phyloP scores from a whole-genome alignment of 2,329 filamentous ascomycete species.

The Rugonectria rugulosa region DNA sequence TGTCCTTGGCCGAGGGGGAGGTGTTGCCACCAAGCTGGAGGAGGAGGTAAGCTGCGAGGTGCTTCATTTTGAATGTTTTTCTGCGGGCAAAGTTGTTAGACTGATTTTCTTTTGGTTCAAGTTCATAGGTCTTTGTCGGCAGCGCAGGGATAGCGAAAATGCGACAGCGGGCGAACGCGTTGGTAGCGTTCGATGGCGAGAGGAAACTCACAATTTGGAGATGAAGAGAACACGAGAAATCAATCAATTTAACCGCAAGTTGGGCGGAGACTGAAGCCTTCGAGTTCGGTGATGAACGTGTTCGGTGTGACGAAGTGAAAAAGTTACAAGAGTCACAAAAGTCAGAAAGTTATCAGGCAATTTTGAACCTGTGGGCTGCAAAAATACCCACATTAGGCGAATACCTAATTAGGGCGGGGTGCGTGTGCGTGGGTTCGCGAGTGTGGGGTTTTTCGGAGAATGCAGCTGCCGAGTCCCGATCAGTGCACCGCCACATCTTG shows the following conservation, averaged over 20 bases:
- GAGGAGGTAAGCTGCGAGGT: conserved; percentile 99
- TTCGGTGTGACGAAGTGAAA: conserved; percentile 41
- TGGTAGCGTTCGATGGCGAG: neutral
- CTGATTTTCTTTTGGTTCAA: neutral
- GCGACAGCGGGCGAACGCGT: conserved; percentile 6
- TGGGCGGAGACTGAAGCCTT: conserved; percentile 99
- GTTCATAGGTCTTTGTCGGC: neutral
- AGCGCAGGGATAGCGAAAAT: conserved; percentile 1
- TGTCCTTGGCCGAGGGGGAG: conserved; percentile 82
- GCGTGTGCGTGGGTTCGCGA: too few species aligned
- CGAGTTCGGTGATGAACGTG: conserved; percentile 72
- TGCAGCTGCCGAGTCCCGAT: neutral
- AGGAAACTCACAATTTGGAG: conserved; percentile 46
- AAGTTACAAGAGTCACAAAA: conserved; percentile 38
- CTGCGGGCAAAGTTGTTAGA: conserved; percentile 37
- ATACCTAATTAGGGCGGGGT: conserved; percentile 32
- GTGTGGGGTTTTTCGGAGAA: conserved; percentile 14
- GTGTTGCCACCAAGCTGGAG: conserved; percentile 92
- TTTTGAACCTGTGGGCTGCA: conserved; percentile 47
- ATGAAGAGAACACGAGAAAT: conserved; percentile 79
- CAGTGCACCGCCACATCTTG: conserved; percentile 37
- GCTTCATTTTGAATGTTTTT: conserved; percentile 87
- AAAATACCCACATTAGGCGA: conserved; percentile 28
- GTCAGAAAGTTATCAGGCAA: conserved; percentile 34
- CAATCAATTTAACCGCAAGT: conserved; percentile 99